Conservation (phyloP, 2,329 filamentous ascomycete species). For the Claviceps pusilla region DNA sequence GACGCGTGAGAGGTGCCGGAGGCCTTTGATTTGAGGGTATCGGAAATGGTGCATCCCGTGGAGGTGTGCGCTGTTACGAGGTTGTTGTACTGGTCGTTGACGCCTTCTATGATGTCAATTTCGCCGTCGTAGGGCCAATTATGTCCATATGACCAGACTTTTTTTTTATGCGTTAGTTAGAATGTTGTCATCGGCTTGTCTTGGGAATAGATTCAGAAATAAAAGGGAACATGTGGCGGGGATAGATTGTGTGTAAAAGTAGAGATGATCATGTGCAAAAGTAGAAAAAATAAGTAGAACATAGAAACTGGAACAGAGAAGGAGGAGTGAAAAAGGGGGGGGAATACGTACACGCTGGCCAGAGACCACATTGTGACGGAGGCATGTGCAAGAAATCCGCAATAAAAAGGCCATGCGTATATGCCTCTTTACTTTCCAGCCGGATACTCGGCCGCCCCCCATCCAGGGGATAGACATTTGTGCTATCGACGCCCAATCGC, state of each 20-base stretch:
- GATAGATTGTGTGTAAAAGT: too few relatives aligned
- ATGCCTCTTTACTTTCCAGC: constrained; percentile 48
- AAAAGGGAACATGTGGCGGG: too few relatives aligned
- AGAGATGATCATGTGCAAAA: too few relatives aligned
- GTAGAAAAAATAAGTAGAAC: too few relatives aligned
- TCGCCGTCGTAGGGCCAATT: constrained; percentile 51
- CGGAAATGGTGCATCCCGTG: constrained; percentile 17
- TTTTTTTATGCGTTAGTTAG: not conserved
- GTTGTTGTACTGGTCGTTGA: constrained; percentile 45
- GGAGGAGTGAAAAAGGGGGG: too few relatives aligned
- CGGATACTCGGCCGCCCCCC: constrained; percentile 46
- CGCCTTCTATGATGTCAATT: constrained; percentile 57
- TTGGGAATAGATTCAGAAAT: too few relatives aligned
- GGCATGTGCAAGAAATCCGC: constrained; percentile 64
- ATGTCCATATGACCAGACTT: constrained; percentile 37
- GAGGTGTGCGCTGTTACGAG: constrained; percentile 47
- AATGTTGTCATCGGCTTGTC: too few relatives aligned
- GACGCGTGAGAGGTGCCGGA: constrained; percentile 14
- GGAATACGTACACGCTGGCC: constrained; percentile 50
- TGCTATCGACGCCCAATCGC: constrained; percentile 30
- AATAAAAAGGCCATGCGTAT: constrained; percentile 53
- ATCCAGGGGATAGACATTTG: constrained; percentile 20
- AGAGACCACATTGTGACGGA: constrained; percentile 51
- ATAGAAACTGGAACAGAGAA: too few relatives aligned
- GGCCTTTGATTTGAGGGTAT: constrained; percentile 9